Base-by-base conservation (phyloP, 805 yeast genomes). In the Yarrowia hollandica region DNA sequence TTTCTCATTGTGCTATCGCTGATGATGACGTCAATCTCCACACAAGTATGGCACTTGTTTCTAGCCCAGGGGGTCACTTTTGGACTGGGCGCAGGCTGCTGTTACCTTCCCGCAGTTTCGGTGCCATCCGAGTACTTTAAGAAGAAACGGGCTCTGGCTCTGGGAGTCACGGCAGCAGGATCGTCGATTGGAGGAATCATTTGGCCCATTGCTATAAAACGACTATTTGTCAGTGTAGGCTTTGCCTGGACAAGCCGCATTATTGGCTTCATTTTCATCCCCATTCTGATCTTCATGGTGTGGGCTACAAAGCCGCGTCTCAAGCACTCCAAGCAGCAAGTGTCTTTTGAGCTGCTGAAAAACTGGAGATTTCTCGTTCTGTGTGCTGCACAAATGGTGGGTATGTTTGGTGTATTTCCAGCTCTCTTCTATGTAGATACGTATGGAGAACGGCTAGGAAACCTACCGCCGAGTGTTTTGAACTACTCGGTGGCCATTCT, bases 161-260 rank as follows among this genome's bases (percentile, higher is more conserved):
- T 76, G 64, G 84, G 83, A 1, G 71, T 81, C 15, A 68, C 73
- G 3, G 76, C 76, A 4, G 65, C 78, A 1, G 85, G 85, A 0
- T 72, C 81, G 4, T 80, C 82, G 9, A 59, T 78, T 1, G 84
- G 84, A 7, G 84, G 84, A 11, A 67, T 80, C 5, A 69, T 75
- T 8, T 48, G 55, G 55, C 55, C 55, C 2, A 48, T 48, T 12
- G 55, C 55, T 6, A 48, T 48, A 11, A 73, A 75, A 56, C 68
- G 69, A 46, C 67, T 81, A 33, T 72, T 78, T 28, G 67, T 69
- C 28, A 64, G 67, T 5, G 73, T 79, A 15, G 85, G 85, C 0
- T 82, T 79, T 65, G 73, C 72, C 11, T 82, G 85, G 85, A 77
- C 82, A 3, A 72, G 79, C 38, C 72, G 85, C 46, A 70, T 75